Base-by-base conservation (phyloP, 768 basidiomycete genomes). In the Lanmaoa rubissima region DNA sequence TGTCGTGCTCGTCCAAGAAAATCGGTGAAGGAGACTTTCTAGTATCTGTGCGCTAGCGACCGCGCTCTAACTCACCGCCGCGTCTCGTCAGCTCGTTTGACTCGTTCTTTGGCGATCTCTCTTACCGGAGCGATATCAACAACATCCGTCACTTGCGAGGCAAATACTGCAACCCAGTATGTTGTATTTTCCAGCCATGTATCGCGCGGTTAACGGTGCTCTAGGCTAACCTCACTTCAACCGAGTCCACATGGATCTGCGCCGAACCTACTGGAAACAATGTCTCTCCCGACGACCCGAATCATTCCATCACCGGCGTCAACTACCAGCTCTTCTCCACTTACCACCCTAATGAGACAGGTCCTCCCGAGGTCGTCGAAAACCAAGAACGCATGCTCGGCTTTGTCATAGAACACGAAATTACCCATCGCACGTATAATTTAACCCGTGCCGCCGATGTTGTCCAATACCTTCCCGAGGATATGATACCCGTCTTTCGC, bases 1-100 rank as follows among this genome's bases (percentile, higher is more conserved):
- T 0, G 66, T 69, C 3, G 66, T 67, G 44, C 66, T 69, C 28
- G 64, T 67, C 21, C 66, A 67, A 31, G 67, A 66, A 34, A 67
- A 67, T 49, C 63, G 63, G 66, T 66, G 35, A 65, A 43, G 17
- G 4, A 41, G 12, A 24, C 36, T 28, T 21, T 19, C 6, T 8
- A 26, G 5, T 5, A 7, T 43, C 3, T 40, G 12, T 36, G 11
- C 14, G 2, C 10, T 47, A 7, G 17, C 13, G 13, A 11, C n/a
- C 3, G 8, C 32, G 2, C 14, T 46, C 14, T 34, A 26, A 52
- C 49, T 50, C 14, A 50, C 9, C 4, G 1, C 42, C 9, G 11
- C 2, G n/a, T 39, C 19, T 31, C 9, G 5, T 39, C 38, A 67
- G 66, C 2, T 68, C 66, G 7, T 67, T 68, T 24, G 66, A 69